Conservation (phyloP, 306 rosid species). For the Abrus pulchellus region DNA sequence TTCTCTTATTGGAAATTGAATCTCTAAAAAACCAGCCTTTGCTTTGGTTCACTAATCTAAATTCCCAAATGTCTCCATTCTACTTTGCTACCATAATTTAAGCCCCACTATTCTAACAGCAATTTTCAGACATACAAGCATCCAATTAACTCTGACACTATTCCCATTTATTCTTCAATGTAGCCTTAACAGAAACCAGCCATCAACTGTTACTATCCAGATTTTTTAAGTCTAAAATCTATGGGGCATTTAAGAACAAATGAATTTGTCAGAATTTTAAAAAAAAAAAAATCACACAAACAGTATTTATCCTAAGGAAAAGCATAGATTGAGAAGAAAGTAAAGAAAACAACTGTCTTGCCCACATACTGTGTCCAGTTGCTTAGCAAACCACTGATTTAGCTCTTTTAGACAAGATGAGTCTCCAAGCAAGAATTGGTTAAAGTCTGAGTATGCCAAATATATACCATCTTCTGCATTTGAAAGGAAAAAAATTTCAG, state of each 20-base stretch:
- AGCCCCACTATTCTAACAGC: neutral
- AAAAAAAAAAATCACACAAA: neutral
- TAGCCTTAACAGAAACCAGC: no score
- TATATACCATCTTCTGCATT: constrained; percentile 89
- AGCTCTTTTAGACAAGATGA: constrained; percentile 86
- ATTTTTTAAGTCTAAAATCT: no score
- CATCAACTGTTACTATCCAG: no score
- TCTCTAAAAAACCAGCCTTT: neutral
- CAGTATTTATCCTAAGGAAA: constrained; percentile 18
- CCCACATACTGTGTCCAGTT: constrained; percentile 83
- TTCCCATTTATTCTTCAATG: constrained; percentile 23
- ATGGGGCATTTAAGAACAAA: no score
- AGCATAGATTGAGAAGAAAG: constrained; percentile 18
- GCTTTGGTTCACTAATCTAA: neutral
- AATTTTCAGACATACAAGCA: constrained; percentile 15
- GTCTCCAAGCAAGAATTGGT: constrained; percentile 86
- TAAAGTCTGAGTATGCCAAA: constrained; percentile 91
- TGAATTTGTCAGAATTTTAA: neutral
- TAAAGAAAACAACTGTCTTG: constrained; percentile 4
- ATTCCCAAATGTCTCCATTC: neutral
- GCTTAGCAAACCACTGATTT: constrained; percentile 96
- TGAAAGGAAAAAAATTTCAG: constrained; percentile 41
- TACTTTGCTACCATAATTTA: neutral
- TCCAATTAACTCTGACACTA: constrained; percentile 2
- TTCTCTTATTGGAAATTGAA: neutral